Conservation (phyloP, 2,329 filamentous ascomycete genomes). For the Zalaria sp. region DNA sequence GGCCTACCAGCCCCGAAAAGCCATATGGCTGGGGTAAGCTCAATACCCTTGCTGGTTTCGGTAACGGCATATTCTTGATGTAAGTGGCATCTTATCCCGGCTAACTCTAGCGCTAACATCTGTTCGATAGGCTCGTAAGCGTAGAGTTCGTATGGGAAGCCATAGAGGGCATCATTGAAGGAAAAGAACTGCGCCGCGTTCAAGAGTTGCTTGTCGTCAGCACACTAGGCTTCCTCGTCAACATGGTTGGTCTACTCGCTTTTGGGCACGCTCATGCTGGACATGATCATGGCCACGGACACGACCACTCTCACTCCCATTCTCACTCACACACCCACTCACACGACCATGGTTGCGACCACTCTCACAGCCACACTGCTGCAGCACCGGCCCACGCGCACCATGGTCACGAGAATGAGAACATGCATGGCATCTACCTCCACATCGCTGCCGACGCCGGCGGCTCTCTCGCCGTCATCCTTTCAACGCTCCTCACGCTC, state of each 20-base stretch:
- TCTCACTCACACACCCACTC: conserved; percentile 13
- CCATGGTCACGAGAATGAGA: conserved; percentile 74
- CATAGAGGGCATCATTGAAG: conserved; percentile 72
- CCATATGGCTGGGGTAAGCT: conserved; percentile 96
- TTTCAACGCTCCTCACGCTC: conserved; percentile 77
- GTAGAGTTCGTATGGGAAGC: conserved; percentile 94
- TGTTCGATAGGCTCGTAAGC: conserved; percentile 58
- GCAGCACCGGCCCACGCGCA: conserved; percentile 47
- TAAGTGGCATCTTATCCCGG: conserved; percentile 26
- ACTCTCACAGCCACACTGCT: conserved; percentile 17
- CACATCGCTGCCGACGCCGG: conserved; percentile 92
- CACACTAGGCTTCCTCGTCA: conserved; percentile 71
- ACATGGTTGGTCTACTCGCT: conserved; percentile 79
- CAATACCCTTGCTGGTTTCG: conserved; percentile 89
- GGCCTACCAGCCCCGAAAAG: conserved; percentile 77
- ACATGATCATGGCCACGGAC: conserved; percentile 32
- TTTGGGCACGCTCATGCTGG: conserved; percentile 48
- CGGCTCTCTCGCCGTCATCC: conserved; percentile 85
- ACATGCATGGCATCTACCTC: conserved; percentile 95
- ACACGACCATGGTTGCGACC: conserved; percentile 11
- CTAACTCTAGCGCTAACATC: not conserved
- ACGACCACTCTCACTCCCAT: conserved; percentile 47
- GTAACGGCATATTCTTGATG: conserved; percentile 90
- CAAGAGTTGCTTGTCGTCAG: conserved; percentile 83
- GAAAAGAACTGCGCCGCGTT: conserved; percentile 69